phyloP scores from a whole-genome alignment of 768 basidiomycete species.

The Panellus pusillus region DNA sequence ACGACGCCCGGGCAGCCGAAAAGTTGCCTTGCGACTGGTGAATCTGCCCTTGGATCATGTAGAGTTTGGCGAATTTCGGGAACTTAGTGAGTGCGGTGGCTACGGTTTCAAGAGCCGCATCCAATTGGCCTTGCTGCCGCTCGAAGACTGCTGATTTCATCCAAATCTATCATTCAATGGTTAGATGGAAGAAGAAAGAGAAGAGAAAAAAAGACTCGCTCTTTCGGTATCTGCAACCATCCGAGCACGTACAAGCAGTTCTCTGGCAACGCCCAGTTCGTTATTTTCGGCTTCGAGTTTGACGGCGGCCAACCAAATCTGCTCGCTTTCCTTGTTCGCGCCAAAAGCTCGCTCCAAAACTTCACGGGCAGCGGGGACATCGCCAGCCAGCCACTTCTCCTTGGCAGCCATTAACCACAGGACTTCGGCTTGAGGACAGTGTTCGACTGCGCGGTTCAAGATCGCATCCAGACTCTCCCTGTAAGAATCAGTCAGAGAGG shows the following conservation, averaged over 20 bases:
- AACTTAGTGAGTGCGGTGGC: constrained; percentile 77
- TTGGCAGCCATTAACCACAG: constrained; percentile 99
- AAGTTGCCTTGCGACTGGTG: constrained; percentile 61
- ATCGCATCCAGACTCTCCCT: constrained; percentile 83
- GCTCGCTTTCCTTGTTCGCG: constrained; percentile 95
- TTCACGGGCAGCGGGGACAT: constrained; percentile 87
- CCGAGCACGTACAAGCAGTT: constrained; percentile 85
- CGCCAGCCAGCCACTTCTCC: constrained; percentile 90
- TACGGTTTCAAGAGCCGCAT: constrained; percentile 74
- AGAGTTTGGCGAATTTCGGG: constrained; percentile 87
- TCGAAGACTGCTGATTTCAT: constrained; percentile 98
- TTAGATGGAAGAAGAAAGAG: background rate
- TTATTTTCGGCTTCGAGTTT: constrained; percentile 97
- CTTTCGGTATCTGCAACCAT: constrained; percentile 90
- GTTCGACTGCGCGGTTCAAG: constrained; percentile 77
- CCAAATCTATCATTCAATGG: constrained; percentile 72
- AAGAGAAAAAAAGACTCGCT: constrained; percentile 43
- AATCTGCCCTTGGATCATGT: constrained; percentile 98
- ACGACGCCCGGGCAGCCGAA: constrained; percentile 73
- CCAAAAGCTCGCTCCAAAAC: constrained; percentile 89
- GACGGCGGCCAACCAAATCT: constrained; percentile 96
- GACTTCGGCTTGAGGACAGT: constrained; percentile 94
- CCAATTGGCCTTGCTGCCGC: constrained; percentile 78
- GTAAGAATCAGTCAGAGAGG: constrained; percentile 1
- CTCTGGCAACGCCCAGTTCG: constrained; percentile 81